Base-by-base conservation (phyloP, 495 filamentous ascomycete species). In the Lepraria neglecta region DNA sequence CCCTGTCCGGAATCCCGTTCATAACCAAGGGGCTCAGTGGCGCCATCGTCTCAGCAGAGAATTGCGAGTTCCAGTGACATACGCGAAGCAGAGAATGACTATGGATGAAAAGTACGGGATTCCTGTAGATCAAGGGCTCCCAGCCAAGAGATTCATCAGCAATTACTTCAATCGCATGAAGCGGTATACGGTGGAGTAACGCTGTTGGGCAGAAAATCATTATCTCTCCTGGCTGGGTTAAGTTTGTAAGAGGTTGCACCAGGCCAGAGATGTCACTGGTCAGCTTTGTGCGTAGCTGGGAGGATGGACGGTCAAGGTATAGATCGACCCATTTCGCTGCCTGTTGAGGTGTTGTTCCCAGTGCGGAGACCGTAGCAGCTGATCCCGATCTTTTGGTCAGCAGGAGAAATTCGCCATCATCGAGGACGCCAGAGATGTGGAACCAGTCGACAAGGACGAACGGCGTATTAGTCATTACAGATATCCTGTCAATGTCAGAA, bases 81-180 rank as follows among this genome's bases (percentile, higher is more conserved):
- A 47, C 44, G 17, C 44, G 44, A 47, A 47, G 44, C 21, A 47
- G 44, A n/a, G 44, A 47, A 47, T 47, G 44, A 47, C 44, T 47
- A 47, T 47, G 44, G 9, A 47, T 47, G 44, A 47, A 47, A 47
- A 47, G 44, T 47, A 47, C n/a, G 44, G 44, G 44, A 47, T 47
- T 47, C 44, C 44, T 47, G 44, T 47, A 19, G 44, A 47, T 47
- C 44, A 47, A 47, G 44, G 44, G 44, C 44, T 47, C 44, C 44
- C 44, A 47, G 44, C 44, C 44, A 47, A 47, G 44, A 47, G 44
- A 47, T 47, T 47, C 44, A 47, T 47, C 44, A 47, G 44, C n/a
- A 47, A 47, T 47, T n/a, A 54, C 33, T 38, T 54, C 51, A 30
- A 54, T 54, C 33, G 51, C 51, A 54, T 54, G 51, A 54, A 54